Evolutionary conservation across 2,329 filamentous ascomycete genomes (phyloP).

Genomic region (Cladosporium sp.): DNA sequence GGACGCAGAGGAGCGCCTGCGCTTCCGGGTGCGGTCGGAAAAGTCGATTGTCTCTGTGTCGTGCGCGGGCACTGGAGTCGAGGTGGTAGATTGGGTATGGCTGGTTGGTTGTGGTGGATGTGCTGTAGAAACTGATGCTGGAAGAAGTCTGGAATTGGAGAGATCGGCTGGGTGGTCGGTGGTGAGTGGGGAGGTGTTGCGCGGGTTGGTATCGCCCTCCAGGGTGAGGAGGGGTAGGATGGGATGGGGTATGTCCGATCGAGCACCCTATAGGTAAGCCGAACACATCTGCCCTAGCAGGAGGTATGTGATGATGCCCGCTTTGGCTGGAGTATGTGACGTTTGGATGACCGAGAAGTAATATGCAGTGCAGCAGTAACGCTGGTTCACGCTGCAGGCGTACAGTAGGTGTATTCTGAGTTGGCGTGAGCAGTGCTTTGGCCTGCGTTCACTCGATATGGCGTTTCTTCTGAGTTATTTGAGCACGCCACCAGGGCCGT

Average conservation of each 20-base stretch:
- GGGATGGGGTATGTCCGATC: conserved; percentile 15
- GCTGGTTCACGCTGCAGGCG: not conserved
- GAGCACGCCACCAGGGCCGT: not conserved
- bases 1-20: conserved; percentile 25
- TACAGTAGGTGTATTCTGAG: not conserved
- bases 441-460: not conserved
- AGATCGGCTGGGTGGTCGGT: conserved; percentile 28
- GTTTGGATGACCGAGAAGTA: not conserved
- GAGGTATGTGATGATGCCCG: not conserved
- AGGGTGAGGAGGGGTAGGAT: conserved; percentile 22
- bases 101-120: conserved; percentile 17
- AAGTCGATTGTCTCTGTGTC: conserved; percentile 20
- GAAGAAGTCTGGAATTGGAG: conserved; percentile 19
- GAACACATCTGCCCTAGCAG: conserved; percentile 9
- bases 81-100: conserved; percentile 11
- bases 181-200: conserved; percentile 24
- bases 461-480: not conserved
- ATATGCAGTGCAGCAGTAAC: not conserved
- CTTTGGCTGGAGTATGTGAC: not conserved
- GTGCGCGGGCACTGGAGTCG: conserved; percentile 7
- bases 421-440: not conserved
- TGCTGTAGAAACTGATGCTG: conserved; percentile 32
- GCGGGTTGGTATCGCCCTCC: conserved; percentile 24
- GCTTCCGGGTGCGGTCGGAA: conserved; percentile 27
- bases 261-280: conserved; percentile 6